phyloP scores from a whole-genome alignment of 2,329 filamentous ascomycete species.

The Aspergillus spinulosporus region DNA sequence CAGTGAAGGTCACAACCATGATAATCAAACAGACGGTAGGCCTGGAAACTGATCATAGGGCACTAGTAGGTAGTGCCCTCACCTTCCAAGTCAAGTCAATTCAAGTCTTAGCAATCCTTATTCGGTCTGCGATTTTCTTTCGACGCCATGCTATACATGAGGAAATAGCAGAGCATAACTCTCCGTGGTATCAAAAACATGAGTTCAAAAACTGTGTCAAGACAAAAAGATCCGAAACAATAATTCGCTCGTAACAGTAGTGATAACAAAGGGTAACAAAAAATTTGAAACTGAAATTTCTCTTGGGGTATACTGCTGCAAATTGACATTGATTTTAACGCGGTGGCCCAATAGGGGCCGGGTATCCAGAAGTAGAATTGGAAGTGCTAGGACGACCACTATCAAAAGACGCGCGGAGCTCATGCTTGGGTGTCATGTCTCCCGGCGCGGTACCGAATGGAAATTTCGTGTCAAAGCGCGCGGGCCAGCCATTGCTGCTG shows the following conservation, averaged over 20 bases:
- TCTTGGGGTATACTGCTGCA: conserved; percentile 49
- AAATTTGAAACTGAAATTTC: conserved; percentile 31
- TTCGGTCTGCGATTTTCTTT: background rate
- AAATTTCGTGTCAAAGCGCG: conserved; percentile 63
- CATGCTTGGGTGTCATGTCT: conserved; percentile 81
- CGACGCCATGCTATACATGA: background rate
- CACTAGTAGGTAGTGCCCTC: background rate
- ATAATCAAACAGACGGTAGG: background rate
- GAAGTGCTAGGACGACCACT: conserved; percentile 91
- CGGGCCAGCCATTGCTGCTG: conserved; percentile 56
- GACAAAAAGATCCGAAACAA: background rate
- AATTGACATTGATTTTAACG: conserved; percentile 65
- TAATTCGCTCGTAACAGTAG: conserved; percentile 27
- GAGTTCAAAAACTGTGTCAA: conserved; percentile 15
- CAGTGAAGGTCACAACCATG: background rate
- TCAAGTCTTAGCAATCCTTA: background rate
- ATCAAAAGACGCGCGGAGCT: conserved; percentile 80
- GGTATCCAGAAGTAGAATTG: conserved; percentile 97
- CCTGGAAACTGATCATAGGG: background rate
- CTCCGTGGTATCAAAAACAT: conserved; percentile 35
- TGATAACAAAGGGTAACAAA: conserved; percentile 39
- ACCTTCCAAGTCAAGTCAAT: background rate
- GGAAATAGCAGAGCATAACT: background rate
- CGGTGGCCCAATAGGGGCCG: conserved; percentile 85
- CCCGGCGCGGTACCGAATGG: conserved; percentile 66